Percentiles rank a stretch among this genome's conserved stretches.
phyloP scores from a whole-genome alignment of 441 rosid genomes.

The Gossypium schwendimanii region DNA sequence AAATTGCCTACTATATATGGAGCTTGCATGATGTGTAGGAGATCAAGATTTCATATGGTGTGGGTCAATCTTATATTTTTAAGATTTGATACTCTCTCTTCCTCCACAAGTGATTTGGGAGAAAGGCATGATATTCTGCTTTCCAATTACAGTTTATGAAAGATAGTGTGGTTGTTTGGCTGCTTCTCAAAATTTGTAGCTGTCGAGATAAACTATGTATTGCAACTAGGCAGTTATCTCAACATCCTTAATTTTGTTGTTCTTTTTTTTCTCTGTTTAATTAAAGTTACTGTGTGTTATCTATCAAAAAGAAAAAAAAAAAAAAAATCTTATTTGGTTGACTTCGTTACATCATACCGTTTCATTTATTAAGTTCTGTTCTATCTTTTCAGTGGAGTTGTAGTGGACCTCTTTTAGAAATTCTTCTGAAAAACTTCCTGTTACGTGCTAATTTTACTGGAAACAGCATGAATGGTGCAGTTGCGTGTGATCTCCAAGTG shows the following conservation, averaged over 20 bases:
- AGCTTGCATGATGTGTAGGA: background rate
- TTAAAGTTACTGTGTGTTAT: background rate
- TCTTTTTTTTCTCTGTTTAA: background rate
- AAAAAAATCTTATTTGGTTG: background rate
- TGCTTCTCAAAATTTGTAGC: background rate
- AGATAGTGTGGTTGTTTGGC: background rate
- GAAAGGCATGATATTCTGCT: background rate
- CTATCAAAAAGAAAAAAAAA: background rate
- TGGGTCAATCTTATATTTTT: background rate
- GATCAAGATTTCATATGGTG: background rate
- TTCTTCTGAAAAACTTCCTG: slow-evolving; percentile 47
- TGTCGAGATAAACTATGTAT: background rate
- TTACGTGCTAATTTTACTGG: slow-evolving; percentile 40
- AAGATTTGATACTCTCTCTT: background rate
- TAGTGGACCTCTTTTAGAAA: slow-evolving; percentile 71
- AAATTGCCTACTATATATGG: background rate
- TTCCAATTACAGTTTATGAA: background rate
- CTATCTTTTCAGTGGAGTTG: slow-evolving; percentile 68
- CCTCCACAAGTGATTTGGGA: background rate
- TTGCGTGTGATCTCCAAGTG: slow-evolving; percentile 62
- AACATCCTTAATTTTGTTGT: background rate
- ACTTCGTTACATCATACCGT: background rate
- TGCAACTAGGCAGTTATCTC: background rate
- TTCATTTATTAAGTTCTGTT: slow-evolving; percentile 5
- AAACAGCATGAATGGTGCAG: slow-evolving; percentile 41